Conservation (phyloP, 2,329 filamentous ascomycete species). For the Periconia macrospinosa region DNA sequence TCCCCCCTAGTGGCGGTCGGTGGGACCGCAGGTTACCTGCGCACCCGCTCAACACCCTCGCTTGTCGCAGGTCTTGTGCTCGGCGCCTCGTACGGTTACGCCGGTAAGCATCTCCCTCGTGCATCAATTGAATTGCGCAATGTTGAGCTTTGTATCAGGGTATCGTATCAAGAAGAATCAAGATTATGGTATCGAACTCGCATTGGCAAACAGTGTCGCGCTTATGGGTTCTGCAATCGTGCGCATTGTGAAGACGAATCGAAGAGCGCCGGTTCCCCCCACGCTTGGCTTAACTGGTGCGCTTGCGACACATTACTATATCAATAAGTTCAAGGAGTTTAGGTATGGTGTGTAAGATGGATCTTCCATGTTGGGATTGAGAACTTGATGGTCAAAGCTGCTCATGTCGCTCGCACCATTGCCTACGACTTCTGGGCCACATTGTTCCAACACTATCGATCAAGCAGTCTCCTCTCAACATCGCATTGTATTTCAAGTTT, state of each 20-base stretch:
- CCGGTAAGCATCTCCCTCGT: conserved; percentile 15
- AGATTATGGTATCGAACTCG: conserved; percentile 32
- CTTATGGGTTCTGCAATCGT: conserved; percentile 27
- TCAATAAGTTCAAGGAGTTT: conserved; percentile 34
- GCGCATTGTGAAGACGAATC: conserved; percentile 29
- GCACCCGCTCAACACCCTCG: conserved; percentile 30
- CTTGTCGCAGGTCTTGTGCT: conserved; percentile 30
- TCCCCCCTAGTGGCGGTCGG: conserved; percentile 22
- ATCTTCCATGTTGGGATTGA: background rate
- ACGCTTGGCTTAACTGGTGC: conserved; percentile 26
- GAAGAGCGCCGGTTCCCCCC: conserved; percentile 28
- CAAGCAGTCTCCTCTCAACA: too few species aligned
- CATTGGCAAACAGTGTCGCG: conserved; percentile 27
- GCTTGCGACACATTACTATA: conserved; percentile 30
- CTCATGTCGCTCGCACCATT: background rate
- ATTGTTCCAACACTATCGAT: too few species aligned
- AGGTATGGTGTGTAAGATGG: conserved; percentile 25
- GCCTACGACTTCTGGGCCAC: background rate
- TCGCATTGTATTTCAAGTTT: too few species aligned
- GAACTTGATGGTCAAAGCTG: background rate
- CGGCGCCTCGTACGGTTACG: conserved; percentile 27
- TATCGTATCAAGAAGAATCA: conserved; percentile 32
- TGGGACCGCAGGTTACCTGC: conserved; percentile 30
- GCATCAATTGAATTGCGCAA: background rate
- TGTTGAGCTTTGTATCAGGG: conserved; percentile 7